Conservation (phyloP, 495 filamentous ascomycete species). For the Podospora anserina region DNA sequence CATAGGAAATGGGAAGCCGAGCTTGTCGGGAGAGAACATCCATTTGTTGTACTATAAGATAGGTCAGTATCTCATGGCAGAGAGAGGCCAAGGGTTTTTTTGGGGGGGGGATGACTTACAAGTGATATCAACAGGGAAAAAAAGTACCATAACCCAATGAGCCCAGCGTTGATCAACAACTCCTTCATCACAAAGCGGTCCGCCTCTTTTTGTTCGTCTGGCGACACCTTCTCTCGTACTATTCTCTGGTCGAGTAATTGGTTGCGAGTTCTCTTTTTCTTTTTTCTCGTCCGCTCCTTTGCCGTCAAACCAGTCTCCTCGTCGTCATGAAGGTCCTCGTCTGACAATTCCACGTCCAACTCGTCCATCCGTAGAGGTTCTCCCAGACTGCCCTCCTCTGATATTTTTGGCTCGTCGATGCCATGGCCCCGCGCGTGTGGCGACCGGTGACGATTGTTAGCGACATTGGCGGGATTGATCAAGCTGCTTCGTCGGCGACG, state of each 20-base stretch:
- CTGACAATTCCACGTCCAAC: conserved; percentile 39
- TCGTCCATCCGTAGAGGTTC: conserved; percentile 29
- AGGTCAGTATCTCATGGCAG: conserved; percentile 10
- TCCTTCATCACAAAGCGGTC: conserved; percentile 68
- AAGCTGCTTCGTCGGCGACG: conserved; percentile 61
- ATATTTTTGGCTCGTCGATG: conserved; percentile 39
- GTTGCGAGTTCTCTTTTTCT: conserved; percentile 61
- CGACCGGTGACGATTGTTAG: conserved; percentile 42
- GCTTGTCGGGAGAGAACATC: conserved; percentile 89
- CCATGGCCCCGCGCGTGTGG: conserved; percentile 48
- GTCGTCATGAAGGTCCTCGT: conserved; percentile 78
- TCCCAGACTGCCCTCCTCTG: conserved; percentile 37
- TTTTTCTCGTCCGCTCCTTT: conserved; percentile 63
- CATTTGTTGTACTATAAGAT: conserved; percentile 89
- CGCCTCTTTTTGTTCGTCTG: conserved; percentile 63
- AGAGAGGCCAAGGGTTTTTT: neutral
- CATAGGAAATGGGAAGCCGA: conserved; percentile 90
- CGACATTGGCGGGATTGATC: conserved; percentile 42
- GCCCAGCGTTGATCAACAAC: conserved; percentile 63
- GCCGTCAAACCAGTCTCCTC: conserved; percentile 84
- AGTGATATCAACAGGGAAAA: conserved; percentile 95
- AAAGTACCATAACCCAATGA: conserved; percentile 89
- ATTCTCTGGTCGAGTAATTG: conserved; percentile 73
- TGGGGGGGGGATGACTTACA: conserved; percentile 54
- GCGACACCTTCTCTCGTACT: conserved; percentile 52